These are phyloP conservation scores for Tolypocladium inflatum DNA, from an alignment of 2,329 filamentous ascomycete species.

Conservation along the genomic window DNA sequence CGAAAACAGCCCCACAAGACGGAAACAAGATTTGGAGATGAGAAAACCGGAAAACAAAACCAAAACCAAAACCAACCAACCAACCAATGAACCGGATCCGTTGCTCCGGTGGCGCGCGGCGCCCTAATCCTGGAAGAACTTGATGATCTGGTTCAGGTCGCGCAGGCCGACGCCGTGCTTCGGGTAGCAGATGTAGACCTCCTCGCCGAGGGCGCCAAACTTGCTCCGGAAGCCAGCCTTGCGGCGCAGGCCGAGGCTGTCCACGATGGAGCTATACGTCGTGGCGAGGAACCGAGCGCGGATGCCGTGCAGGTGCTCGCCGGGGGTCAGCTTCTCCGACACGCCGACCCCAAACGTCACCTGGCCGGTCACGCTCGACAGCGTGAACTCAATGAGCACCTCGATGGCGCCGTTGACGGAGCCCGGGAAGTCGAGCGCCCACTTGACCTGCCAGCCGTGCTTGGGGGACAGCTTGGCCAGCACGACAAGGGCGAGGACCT, in stretches of 20 bases:
- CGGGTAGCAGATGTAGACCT: constrained; percentile 84
- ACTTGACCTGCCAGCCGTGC: constrained; percentile 91
- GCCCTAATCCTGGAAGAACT: constrained; percentile 69
- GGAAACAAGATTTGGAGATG: too few relatives aligned
- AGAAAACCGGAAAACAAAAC: too few relatives aligned
- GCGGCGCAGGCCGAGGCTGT: constrained; percentile 70
- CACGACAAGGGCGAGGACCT: constrained; percentile 68
- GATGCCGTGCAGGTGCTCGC: constrained; percentile 71
- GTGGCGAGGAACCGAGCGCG: constrained; percentile 73
- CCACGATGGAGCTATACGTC: constrained; percentile 74
- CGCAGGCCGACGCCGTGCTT: constrained; percentile 73
- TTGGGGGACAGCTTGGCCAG: constrained; percentile 71
- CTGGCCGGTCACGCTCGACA: constrained; percentile 39
- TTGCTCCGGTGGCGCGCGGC: too few relatives aligned
- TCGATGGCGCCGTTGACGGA: constrained; percentile 85
- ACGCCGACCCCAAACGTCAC: constrained; percentile 88
- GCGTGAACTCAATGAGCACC: constrained; percentile 63
- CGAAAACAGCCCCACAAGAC: not conserved
- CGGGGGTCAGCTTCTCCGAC: constrained; percentile 61
- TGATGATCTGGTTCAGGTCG: constrained; percentile 76
- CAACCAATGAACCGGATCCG: constrained; percentile 12
- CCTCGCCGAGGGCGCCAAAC: constrained; percentile 75
- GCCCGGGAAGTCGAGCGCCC: constrained; percentile 85
- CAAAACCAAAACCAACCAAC: too few relatives aligned
- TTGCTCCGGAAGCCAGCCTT: constrained; percentile 90